Conservation (phyloP, 2,329 filamentous ascomycete genomes). For the Microsporum ferrugineum region DNA sequence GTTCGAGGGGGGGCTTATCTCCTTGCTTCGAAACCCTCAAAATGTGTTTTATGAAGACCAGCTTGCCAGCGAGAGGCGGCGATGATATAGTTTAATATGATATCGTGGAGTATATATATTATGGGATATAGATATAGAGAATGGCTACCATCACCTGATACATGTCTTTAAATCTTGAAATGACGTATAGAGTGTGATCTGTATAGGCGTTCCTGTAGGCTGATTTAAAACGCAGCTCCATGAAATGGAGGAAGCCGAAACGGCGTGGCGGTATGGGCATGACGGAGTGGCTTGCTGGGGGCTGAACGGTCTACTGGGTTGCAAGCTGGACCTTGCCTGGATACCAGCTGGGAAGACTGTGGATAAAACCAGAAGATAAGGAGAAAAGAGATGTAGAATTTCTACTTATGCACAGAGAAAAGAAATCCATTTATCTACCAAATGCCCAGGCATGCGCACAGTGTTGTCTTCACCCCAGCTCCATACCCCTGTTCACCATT, state of each 20-base stretch:
- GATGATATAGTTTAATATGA: not conserved
- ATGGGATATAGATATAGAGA: not conserved
- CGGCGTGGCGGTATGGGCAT: not conserved
- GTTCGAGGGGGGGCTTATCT: not conserved
- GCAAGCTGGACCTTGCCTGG: not conserved
- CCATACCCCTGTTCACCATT: constrained; percentile 1
- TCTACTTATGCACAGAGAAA: not conserved
- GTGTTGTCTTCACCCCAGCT: not conserved
- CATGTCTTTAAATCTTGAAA: not conserved
- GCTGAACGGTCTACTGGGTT: too few species aligned
- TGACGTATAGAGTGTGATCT: not conserved
- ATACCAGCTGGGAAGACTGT: not conserved
- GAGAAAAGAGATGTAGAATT: not conserved
- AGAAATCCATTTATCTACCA: constrained; percentile 1
- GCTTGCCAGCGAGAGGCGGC: not conserved
- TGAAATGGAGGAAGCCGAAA: not conserved
- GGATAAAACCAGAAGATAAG: too few species aligned
- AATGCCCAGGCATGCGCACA: constrained; percentile 2
- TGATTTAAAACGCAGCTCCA: not conserved
- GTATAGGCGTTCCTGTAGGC: not conserved
- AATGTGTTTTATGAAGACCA: not conserved
- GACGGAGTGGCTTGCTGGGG: not conserved
- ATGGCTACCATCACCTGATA: not conserved
- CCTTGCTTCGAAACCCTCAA: not conserved
- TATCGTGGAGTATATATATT: not conserved